Evolutionary conservation across 2,329 filamentous ascomycete genomes (phyloP).

Genomic region (Ambrosiella xylebori): DNA sequence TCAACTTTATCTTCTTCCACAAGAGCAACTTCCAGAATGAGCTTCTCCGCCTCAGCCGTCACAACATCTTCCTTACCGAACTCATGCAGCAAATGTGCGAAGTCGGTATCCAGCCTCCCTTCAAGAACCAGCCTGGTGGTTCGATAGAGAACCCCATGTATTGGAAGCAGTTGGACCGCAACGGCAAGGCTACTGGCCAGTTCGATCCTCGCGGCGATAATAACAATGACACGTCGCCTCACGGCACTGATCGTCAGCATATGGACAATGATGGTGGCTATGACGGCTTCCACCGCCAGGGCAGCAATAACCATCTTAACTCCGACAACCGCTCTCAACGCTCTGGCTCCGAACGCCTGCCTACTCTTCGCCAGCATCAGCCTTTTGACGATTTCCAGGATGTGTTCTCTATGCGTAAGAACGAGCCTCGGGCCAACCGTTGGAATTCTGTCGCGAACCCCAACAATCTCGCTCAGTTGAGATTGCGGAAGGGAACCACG

Average conservation of each 20-base stretch:
- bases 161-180: conserved; percentile 20
- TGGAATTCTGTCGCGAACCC: conserved; percentile 8
- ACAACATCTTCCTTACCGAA: conserved; percentile 88
- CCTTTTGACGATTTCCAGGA: conserved; percentile 27
- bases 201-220: conserved; percentile 2
- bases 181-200: not conserved
- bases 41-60: conserved; percentile 67
- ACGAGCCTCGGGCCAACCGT: not conserved
- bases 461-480: conserved; percentile 5
- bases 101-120: conserved; percentile 68
- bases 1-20: conserved; percentile 95
- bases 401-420: conserved; percentile 19
- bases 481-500: conserved; percentile 5
- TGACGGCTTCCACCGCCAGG: conserved; percentile 1
- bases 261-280: not conserved
- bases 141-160: conserved; percentile 52
- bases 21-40: conserved; percentile 97
- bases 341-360: conserved; percentile 9
- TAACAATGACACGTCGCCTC: conserved; percentile 3
- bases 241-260: conserved; percentile 3
- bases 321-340: conserved; percentile 4
- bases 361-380: conserved; percentile 10
- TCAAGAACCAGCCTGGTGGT: conserved; percentile 43
- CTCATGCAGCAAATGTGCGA: conserved; percentile 74
- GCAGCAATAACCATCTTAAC: not conserved